Base-by-base conservation (phyloP, 805 yeast genomes). In the Wickerhamomyces queroliae region DNA sequence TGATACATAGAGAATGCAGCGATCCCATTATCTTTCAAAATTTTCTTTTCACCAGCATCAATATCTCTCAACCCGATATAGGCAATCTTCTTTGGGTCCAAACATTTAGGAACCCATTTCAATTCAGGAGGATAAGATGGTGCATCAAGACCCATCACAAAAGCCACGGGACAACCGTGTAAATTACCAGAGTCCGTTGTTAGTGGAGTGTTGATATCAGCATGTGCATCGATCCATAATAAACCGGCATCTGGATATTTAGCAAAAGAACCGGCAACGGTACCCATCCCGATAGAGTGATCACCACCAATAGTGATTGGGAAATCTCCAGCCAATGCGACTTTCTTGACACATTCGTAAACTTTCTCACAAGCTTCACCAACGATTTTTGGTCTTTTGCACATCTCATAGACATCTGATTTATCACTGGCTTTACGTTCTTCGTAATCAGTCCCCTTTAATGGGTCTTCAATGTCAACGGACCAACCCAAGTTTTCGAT, bases 211-310 rank as follows among this genome's bases (percentile, higher is more conserved):
- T 93, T 93, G 59, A 93, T 83, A 61, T 91, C 99, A 16, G 98
- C 96, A 61, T 91, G 99, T 0, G 99, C 99, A 64, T 91, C 99
- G 52, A 91, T 83, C 99, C 99, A 91, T 46, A 91, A 59, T 29
- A 91, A 70, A 54, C 95, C 89, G 21, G 95, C 88, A 50, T 90
- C 88, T 16, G 96, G 96, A 59, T 83, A 70, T 47, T 76, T 74
- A 15, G 76, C 77, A 46, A 88, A 70, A 24, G 90, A 85, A 3
- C 95, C 98, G 23, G 87, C 72, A 26, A 91, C 83, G 9, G 97
- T 89, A 36, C 95, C 95, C 53, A 91, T 88, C 37, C 95, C 98
- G 48, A 91, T 83, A 8, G 96, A 88, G 61, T 91, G 99, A 63
- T 91, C 99, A 39, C 99, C 99, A 37, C 99, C 99, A 38, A 91